Percentiles rank a stretch among this genome's conserved stretches.
Conservation (phyloP, 2,329 filamentous ascomycete genomes). For the Pseudomassariella vexata region DNA sequence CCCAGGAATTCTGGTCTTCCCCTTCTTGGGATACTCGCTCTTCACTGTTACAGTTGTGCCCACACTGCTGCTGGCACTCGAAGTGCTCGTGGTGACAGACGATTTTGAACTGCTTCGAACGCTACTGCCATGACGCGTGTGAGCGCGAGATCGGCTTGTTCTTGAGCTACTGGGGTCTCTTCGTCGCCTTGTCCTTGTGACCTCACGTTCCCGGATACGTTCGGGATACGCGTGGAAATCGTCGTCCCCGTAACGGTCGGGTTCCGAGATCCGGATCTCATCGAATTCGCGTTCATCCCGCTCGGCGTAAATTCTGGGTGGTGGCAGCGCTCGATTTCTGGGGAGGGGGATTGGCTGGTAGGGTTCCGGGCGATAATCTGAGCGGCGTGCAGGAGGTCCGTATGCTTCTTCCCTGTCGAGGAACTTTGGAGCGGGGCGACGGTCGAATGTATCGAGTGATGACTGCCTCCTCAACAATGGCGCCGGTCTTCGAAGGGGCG, state of each 20-base stretch:
- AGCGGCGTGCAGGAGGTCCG: slow-evolving; percentile 41
- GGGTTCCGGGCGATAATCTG: slow-evolving; percentile 50
- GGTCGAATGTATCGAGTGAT: slow-evolving; percentile 85
- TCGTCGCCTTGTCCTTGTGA: slow-evolving; percentile 43
- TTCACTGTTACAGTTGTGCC: slow-evolving; percentile 42
- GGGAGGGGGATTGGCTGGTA: slow-evolving; percentile 65
- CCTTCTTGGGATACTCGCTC: slow-evolving; percentile 70
- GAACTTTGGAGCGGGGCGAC: slow-evolving; percentile 51
- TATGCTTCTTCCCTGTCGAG: slow-evolving; percentile 50
- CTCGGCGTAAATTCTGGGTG: slow-evolving; percentile 52
- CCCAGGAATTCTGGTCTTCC: slow-evolving; percentile 83
- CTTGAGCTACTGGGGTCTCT: slow-evolving; percentile 37
- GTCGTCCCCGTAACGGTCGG: slow-evolving; percentile 65
- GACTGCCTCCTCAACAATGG: slow-evolving; percentile 74
- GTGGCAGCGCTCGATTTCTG: slow-evolving; percentile 53
- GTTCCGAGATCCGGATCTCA: slow-evolving; percentile 63
- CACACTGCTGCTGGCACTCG: slow-evolving; percentile 39
- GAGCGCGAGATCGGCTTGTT: slow-evolving; percentile 32
- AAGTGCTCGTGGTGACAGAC: slow-evolving; percentile 37
- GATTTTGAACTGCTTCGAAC: slow-evolving; percentile 33
- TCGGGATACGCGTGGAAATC: slow-evolving; percentile 60
- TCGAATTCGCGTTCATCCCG: slow-evolving; percentile 55
- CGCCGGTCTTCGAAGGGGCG: slow-evolving; percentile 53
- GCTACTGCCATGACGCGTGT: slow-evolving; percentile 26
- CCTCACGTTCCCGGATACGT: slow-evolving; percentile 55